Evolutionary conservation across 805 yeast genomes (phyloP), one percentile per base, ranked within the genome.

Genomic region (Pichia pseudocactophila): DNA sequence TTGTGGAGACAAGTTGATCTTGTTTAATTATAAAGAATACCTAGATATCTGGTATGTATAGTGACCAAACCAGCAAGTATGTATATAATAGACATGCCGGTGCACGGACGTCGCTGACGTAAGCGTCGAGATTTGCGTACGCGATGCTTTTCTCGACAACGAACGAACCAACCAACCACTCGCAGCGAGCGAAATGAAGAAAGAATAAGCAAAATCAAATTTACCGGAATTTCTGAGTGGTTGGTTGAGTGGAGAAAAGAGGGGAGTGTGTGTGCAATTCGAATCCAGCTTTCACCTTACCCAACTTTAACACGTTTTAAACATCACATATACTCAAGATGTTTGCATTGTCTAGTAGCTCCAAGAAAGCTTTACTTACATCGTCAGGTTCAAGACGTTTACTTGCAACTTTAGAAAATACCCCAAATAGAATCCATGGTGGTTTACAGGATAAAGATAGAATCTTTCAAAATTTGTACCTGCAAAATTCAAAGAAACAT

Each of bases 361-460:
- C 39, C 2, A 27, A 28, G 31, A 28, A 28, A n/a, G 15, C 36
- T 12, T 25, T 36, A 10, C 11, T 36, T 26, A 15, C 42, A 18
- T 30, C 38, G 15, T 37, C 33, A 35, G 30, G 12, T 36, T 27
- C 37, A 19, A 49, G 43, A 19, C 52, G 60, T 41, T 36, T 45
- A 7, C 53, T 61, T 48, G 65, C 66, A 15, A 76, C 79, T 20
- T 63, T 76, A 33, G 68, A 63, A 38, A 71, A 72, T 28, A 71
- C 64, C 38, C 78, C 79, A 31, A 69, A 73, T 57, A 58, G 80
- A 53, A 57, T 70, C 33, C 73, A 74, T 56, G 95, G 95, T 27
- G 90, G 89, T 11, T 72, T 85, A 50, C 72, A 73, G 53, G 95
- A 85, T 65, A 79, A 74, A 61, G 95, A 85, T 66, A 77, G 95